A percentile compares a stretch with the other conserved stretches of the same genome.
These are phyloP conservation scores for Penicillium arizonense DNA, from an alignment of 495 filamentous ascomycete genomes.

Conservation along the genomic window DNA sequence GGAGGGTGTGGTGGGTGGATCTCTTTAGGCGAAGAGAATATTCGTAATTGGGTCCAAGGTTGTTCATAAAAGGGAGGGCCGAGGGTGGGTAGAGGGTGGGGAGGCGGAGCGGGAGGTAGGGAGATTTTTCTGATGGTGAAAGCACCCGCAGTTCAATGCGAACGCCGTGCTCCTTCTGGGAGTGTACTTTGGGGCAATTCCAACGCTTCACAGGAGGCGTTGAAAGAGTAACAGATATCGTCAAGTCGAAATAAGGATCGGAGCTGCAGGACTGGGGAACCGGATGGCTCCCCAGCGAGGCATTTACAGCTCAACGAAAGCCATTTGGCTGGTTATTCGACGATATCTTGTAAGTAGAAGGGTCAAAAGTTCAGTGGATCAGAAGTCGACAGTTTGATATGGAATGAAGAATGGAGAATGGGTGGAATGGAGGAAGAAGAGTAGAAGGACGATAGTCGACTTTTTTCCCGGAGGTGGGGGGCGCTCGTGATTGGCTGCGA, in stretches of 20 bases:
- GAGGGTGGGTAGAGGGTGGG: conserved; percentile 2
- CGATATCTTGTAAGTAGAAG: conserved; percentile 57
- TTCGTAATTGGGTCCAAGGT: conserved; percentile 5
- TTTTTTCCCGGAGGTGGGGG: conserved; percentile 31
- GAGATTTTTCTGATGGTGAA: conserved; percentile 22
- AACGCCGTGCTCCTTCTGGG: conserved; percentile 41
- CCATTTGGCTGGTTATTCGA: conserved; percentile 79
- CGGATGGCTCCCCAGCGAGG: conserved; percentile 69
- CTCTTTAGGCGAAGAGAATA: not conserved
- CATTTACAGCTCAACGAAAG: conserved; percentile 93
- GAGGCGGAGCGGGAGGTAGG: conserved; percentile 10
- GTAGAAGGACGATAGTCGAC: conserved; percentile 29
- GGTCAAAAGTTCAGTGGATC: conserved; percentile 31
- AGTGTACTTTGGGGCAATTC: conserved; percentile 48
- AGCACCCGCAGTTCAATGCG: conserved; percentile 41
- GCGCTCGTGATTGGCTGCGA: conserved; percentile 25
- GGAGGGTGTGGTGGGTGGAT: conserved; percentile 1
- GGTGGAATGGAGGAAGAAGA: conserved; percentile 24
- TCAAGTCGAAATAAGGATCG: conserved; percentile 72
- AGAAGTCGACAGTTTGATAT: conserved; percentile 24
- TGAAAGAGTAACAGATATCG: conserved; percentile 67
- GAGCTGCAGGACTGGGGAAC: conserved; percentile 79
- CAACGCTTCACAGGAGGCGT: conserved; percentile 44
- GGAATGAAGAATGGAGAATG: conserved; percentile 24
- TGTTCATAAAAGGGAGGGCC: not conserved